Percentiles rank a stretch among this genome's conserved stretches.
Conservation (phyloP, 208 protist genomes). For the Zelonia costaricensis region DNA sequence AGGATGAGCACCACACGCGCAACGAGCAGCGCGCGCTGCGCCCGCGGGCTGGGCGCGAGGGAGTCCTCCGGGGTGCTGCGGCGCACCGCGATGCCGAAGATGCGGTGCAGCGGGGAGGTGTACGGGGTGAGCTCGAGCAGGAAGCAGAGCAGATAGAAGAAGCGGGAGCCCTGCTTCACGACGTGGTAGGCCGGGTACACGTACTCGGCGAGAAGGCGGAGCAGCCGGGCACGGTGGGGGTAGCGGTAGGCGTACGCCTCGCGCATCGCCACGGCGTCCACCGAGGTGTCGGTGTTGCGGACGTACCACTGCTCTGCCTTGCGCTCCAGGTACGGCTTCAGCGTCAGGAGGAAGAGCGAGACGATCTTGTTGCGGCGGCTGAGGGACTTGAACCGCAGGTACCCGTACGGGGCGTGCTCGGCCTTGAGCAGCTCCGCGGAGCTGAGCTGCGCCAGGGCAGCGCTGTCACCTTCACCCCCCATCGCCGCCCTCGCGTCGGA, state of each 20-base stretch:
- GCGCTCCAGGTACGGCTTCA: conserved; percentile 64
- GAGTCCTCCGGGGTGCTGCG: conserved; percentile 46
- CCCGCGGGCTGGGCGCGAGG: conserved; percentile 34
- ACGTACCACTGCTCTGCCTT: conserved; percentile 52
- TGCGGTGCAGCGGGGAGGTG: conserved; percentile 45
- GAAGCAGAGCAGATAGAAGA: conserved; percentile 63
- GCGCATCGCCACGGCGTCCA: conserved; percentile 51
- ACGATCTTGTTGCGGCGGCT: conserved; percentile 35
- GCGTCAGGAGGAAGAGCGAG: conserved; percentile 58
- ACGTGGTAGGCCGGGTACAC: conserved; percentile 63
- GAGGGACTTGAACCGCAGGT: conserved; percentile 62
- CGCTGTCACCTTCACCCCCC: not conserved
- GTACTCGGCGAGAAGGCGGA: conserved; percentile 37
- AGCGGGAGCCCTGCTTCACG: conserved; percentile 25
- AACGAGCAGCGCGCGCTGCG: conserved; percentile 48
- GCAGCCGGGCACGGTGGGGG: conserved; percentile 38
- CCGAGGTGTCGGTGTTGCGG: conserved; percentile 37
- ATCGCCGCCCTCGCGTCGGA: conserved; percentile 4
- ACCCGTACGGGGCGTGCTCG: conserved; percentile 57
- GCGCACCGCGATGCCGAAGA: conserved; percentile 60
- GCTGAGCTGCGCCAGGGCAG: conserved; percentile 24
- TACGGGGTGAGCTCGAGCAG: conserved; percentile 77
- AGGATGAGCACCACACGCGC: conserved; percentile 62
- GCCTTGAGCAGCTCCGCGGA: conserved; percentile 43
- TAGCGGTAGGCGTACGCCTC: conserved; percentile 43